phyloP scores from a whole-genome alignment of 106 monocot species.

The Agapanthus africanus region DNA sequence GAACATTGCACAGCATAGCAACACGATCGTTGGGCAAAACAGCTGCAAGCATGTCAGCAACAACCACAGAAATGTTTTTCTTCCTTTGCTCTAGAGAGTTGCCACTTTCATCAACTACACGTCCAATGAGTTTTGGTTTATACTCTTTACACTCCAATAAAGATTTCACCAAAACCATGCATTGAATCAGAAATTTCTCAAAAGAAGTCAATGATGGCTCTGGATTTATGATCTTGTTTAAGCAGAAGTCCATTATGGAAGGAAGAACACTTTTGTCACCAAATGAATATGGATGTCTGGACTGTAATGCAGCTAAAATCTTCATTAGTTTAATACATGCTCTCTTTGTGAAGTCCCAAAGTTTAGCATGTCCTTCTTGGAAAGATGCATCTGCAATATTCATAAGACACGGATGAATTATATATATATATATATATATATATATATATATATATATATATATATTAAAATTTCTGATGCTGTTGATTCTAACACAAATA shows the following conservation, averaged over 20 bases:
- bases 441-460: not conserved
- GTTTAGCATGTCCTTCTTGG: constrained; percentile 33
- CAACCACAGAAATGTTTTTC: constrained; percentile 38
- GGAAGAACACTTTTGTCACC: constrained; percentile 66
- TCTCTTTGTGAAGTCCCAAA: constrained; percentile 66
- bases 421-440: not conserved
- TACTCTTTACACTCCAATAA: constrained; percentile 92
- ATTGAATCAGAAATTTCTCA: constrained; percentile 81
- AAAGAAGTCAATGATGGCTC: constrained; percentile 45
- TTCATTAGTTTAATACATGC: constrained; percentile 82
- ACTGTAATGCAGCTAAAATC: constrained; percentile 56
- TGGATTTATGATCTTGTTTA: constrained; percentile 75
- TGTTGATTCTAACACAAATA: not conserved
- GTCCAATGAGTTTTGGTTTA: constrained; percentile 62
- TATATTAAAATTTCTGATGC: not conserved
- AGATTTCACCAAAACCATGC: constrained; percentile 89
- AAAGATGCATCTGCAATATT: constrained; percentile 61
- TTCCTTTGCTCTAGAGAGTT: constrained; percentile 63
- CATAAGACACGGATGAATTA: constrained; percentile 8
- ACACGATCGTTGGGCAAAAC: constrained; percentile 67
- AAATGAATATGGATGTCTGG: constrained; percentile 89
- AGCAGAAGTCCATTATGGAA: constrained; percentile 55
- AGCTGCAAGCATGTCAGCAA: constrained; percentile 41
- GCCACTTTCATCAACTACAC: constrained; percentile 46
- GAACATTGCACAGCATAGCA: constrained; percentile 64